A percentile compares a stretch with the other conserved stretches of the same genome.
phyloP scores from a whole-genome alignment of 106 monocot genomes.

The Posidonia australis region DNA sequence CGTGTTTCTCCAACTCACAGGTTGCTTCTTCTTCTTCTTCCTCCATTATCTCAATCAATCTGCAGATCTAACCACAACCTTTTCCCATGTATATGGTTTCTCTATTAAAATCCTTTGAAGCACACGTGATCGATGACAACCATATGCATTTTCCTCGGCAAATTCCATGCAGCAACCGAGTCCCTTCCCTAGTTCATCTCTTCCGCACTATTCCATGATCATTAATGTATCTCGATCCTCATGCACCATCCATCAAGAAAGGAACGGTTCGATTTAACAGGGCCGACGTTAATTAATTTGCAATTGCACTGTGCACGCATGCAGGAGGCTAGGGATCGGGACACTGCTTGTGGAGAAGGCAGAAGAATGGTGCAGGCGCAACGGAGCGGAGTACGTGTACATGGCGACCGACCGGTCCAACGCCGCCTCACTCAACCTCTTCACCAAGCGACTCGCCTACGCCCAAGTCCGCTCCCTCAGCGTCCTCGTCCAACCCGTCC shows the following conservation, averaged over 20 bases:
- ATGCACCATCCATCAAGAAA: too few relatives aligned
- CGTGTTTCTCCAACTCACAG: slow-evolving; percentile 45
- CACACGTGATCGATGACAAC: background rate
- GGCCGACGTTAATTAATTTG: too few relatives aligned
- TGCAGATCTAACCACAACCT: too few relatives aligned
- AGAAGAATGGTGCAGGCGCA: slow-evolving; percentile 37
- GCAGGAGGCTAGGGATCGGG: slow-evolving; percentile 45
- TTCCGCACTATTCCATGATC: too few relatives aligned
- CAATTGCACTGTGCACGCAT: too few relatives aligned
- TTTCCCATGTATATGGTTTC: background rate
- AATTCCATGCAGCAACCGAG: background rate
- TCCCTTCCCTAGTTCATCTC: too few relatives aligned
- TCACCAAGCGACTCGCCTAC: slow-evolving; percentile 41
- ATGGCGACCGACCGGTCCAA: slow-evolving; percentile 53
- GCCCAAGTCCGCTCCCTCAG: slow-evolving; percentile 31
- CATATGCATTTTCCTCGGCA: background rate
- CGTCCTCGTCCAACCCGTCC: slow-evolving; percentile 55
- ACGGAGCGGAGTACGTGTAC: slow-evolving; percentile 52
- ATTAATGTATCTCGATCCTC: too few relatives aligned
- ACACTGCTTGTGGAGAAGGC: slow-evolving; percentile 24
- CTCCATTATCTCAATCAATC: too few relatives aligned
- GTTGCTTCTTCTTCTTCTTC: too few relatives aligned
- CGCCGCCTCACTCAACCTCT: slow-evolving; percentile 46
- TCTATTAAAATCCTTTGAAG: background rate
- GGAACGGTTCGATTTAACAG: too few relatives aligned